These are phyloP conservation scores for Leccinum rimulosum DNA, from an alignment of 768 basidiomycete genomes.

Conservation along the genomic window DNA sequence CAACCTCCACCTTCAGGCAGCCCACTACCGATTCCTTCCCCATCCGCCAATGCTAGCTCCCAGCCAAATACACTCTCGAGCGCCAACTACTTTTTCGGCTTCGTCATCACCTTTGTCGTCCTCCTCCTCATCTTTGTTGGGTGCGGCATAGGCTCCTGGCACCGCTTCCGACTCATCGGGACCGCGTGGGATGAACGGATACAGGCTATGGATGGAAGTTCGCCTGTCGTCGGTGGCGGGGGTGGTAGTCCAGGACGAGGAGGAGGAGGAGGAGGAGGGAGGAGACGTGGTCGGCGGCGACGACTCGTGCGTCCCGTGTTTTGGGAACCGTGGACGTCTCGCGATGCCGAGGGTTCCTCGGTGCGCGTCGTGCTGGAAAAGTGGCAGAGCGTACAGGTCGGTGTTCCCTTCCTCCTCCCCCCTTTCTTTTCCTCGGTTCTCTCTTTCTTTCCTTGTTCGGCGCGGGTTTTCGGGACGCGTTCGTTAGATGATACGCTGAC, in stretches of 20 bases:
- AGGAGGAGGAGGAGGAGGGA: neutral
- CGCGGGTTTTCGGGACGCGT: neutral
- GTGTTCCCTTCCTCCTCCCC: slow-evolving; percentile 1
- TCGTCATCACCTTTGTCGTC: slow-evolving; percentile 32
- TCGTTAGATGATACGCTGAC: neutral
- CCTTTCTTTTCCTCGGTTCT: neutral
- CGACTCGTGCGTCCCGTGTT: slow-evolving; percentile 16
- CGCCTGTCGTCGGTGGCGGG: neutral
- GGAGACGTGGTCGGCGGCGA: slow-evolving; percentile 20
- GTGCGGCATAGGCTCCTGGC: slow-evolving; percentile 48
- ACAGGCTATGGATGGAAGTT: slow-evolving; percentile 13
- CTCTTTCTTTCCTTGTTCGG: neutral
- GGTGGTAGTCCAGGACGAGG: neutral
- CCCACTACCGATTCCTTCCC: neutral
- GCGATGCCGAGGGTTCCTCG: neutral
- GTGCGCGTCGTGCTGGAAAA: neutral
- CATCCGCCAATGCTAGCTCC: neutral
- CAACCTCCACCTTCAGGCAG: neutral
- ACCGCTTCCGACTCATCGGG: slow-evolving; percentile 30
- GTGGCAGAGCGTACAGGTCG: slow-evolving; percentile 25
- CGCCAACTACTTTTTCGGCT: slow-evolving; percentile 34
- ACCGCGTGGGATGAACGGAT: slow-evolving; percentile 21
- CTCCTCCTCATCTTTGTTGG: slow-evolving; percentile 48
- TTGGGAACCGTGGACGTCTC: slow-evolving; percentile 20
- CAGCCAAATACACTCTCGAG: slow-evolving; percentile 6